Evolutionary conservation across 2,329 filamentous ascomycete species (phyloP).

Genomic region (Biscogniauxia mediterranea): DNA sequence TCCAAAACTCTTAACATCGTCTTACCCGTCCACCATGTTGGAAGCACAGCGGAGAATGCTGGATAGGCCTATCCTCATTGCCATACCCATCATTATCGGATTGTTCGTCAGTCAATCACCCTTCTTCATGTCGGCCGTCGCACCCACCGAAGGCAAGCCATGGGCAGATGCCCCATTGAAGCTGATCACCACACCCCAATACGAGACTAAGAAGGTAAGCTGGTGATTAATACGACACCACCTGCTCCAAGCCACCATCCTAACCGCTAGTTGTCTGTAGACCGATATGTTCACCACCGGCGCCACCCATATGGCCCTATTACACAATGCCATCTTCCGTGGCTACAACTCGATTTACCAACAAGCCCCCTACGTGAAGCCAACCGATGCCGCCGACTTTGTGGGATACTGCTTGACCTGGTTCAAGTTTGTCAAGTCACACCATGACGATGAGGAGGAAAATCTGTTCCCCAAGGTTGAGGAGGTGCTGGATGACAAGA

Average conservation of each 20-base stretch:
- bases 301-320: conserved; percentile 59
- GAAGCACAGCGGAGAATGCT: conserved; percentile 23
- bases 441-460: conserved; percentile 60
- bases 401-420: conserved; percentile 57
- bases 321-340: conserved; percentile 62
- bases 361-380: conserved; percentile 52
- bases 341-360: conserved; percentile 63
- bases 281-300: conserved; percentile 58
- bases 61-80: conserved; percentile 32
- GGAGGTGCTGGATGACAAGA: conserved; percentile 48
- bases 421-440: conserved; percentile 57
- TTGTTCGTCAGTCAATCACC: conserved; percentile 38
- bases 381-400: conserved; percentile 55
- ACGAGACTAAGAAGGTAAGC: conserved; percentile 48
- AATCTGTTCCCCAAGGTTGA: conserved; percentile 56
- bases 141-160: conserved; percentile 30
- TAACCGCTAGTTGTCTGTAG: conserved; percentile 28
- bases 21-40: conserved; percentile 12
- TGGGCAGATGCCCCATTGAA: conserved; percentile 58
- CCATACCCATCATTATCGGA: conserved; percentile 35
- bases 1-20: too few species aligned
- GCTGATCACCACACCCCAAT: conserved; percentile 53
- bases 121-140: conserved; percentile 37
- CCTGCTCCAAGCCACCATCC: neutral
- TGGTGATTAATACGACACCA: neutral